Base-by-base conservation (phyloP, 176 grass and related monocot species). In the Stipa capillata region DNA sequence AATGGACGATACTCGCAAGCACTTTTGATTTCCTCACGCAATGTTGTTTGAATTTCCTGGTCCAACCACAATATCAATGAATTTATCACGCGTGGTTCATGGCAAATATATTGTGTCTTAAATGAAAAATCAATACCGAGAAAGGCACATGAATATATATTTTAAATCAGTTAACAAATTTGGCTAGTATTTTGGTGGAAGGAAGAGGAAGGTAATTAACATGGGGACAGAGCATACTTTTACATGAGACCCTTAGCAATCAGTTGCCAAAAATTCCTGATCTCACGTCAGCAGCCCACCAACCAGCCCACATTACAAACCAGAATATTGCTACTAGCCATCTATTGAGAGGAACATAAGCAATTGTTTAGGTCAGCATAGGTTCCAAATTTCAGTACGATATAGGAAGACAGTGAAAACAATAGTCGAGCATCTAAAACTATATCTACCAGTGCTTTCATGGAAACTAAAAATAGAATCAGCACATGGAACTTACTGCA, bases 21-120 rank as follows among this genome's bases (percentile, higher is more conserved):
- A 68, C 96, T 89, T 78, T 85, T 98, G 65, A 98, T 98, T 81
- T 94, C 96, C 53, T 93, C 96, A 1, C 88, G 92, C 55, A 98
- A 53, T 42, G 90, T 91, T 55, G 84, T 87, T 81, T 98, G 96
- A 68, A 98, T 94, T 58, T 98, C 90, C 96, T 98, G 77, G 33
- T 80, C 77, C 15, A 85, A 61, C 18, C 12, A 79, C 65, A 65
- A 74, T 21, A 44, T 35, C 8, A 61, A 66, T 61, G 41, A 34
- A 20, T 12, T 23, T 57, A 84, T 11, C 60, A n/a, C n/a, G 15
- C 2, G 20, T 5, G 18, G 43, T 68, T 73, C 39, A 39, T 39
- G 35, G 11, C 15, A 51, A 3, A 21, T 43, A 61, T 9, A 16
- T 4, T 50, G 8, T 1, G 1, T 13, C 5, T 68, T n/a, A n/a